A percentile compares a stretch with the other conserved stretches of the same genome.
These are phyloP conservation scores for Coemansia sp. DNA, from an alignment of 192 early-diverging fungal genomes.

Conservation along the genomic window DNA sequence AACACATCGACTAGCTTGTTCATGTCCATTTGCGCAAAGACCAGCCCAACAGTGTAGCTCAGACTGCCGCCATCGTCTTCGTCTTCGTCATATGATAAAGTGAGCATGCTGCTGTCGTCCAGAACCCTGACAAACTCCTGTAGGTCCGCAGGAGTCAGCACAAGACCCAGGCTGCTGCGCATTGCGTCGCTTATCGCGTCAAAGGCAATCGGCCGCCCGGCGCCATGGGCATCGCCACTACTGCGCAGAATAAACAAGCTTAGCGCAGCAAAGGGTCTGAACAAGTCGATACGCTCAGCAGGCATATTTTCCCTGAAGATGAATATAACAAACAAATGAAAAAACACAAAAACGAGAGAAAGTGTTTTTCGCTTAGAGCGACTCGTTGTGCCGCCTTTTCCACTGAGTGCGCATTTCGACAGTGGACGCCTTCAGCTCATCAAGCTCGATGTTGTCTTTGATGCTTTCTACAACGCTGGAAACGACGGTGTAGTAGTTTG, in stretches of 20 bases:
- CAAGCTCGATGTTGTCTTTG: constrained; percentile 60
- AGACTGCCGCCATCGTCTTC: neutral
- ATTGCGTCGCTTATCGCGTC: constrained; percentile 5
- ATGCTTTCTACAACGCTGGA: constrained; percentile 69
- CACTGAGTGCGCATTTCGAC: constrained; percentile 13
- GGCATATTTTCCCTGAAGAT: neutral
- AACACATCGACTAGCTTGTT: neutral
- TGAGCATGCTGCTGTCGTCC: constrained; percentile 9
- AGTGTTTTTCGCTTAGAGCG: no score
- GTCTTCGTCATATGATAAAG: constrained; percentile 11
- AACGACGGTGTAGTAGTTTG: constrained; percentile 66
- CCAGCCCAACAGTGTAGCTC: neutral
- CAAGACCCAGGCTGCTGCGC: neutral
- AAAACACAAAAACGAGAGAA: neutral
- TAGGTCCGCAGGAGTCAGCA: constrained; percentile 15
- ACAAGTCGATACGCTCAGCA: neutral
- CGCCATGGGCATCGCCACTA: neutral
- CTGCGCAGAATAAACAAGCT: constrained; percentile 21
- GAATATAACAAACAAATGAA: neutral
- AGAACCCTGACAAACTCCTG: constrained; percentile 20
- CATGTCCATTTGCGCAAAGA: neutral
- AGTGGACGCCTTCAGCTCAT: constrained; percentile 16
- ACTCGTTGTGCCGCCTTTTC: constrained; percentile 20
- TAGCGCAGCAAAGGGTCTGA: constrained; percentile 28
- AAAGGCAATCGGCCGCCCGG: constrained; percentile 8